phyloP scores from a whole-genome alignment of 1,284 basidiomycete species.

The Marasmius fiardii region DNA sequence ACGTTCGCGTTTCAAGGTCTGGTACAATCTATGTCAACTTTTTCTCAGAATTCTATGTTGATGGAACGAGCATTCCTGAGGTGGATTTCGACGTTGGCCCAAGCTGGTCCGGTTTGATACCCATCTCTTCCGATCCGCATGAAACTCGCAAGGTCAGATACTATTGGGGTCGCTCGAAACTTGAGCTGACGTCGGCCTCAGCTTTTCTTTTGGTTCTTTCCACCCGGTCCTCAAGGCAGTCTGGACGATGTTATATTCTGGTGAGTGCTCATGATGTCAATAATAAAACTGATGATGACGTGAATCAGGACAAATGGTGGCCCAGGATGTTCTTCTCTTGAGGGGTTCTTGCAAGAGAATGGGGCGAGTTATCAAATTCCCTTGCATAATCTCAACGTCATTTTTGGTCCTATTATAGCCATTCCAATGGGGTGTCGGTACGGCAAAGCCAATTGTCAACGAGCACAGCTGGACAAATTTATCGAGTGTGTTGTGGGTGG shows the following conservation, averaged over 20 bases:
- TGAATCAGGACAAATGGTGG: slow-evolving; percentile 44
- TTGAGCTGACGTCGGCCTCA: slow-evolving; percentile 23
- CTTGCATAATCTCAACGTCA: not conserved
- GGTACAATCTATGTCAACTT: not conserved
- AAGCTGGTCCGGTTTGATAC: slow-evolving; percentile 71
- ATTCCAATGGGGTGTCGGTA: slow-evolving; percentile 64
- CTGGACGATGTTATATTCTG: slow-evolving; percentile 74
- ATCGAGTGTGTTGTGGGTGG: slow-evolving; percentile 76
- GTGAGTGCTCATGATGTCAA: slow-evolving; percentile 26
- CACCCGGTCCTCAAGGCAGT: slow-evolving; percentile 68
- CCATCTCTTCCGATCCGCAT: slow-evolving; percentile 56
- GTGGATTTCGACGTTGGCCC: slow-evolving; percentile 73
- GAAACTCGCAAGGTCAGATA: slow-evolving; percentile 61
- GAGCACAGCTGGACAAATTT: slow-evolving; percentile 81
- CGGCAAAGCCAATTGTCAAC: slow-evolving; percentile 63
- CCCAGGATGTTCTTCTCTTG: slow-evolving; percentile 69
- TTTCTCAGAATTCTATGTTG: slow-evolving; percentile 63
- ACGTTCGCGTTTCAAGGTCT: slow-evolving; percentile 18
- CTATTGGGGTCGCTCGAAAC: not conserved
- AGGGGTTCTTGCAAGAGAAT: slow-evolving; percentile 80
- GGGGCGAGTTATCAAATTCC: slow-evolving; percentile 48
- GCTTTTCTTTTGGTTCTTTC: slow-evolving; percentile 89
- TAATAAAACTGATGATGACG: slow-evolving; percentile 7
- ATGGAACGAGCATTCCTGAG: slow-evolving; percentile 62
- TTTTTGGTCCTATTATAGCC: slow-evolving; percentile 37